These are phyloP conservation scores for Aureobasidium vineae DNA, from an alignment of 2,329 filamentous ascomycete genomes.

Conservation along the genomic window DNA sequence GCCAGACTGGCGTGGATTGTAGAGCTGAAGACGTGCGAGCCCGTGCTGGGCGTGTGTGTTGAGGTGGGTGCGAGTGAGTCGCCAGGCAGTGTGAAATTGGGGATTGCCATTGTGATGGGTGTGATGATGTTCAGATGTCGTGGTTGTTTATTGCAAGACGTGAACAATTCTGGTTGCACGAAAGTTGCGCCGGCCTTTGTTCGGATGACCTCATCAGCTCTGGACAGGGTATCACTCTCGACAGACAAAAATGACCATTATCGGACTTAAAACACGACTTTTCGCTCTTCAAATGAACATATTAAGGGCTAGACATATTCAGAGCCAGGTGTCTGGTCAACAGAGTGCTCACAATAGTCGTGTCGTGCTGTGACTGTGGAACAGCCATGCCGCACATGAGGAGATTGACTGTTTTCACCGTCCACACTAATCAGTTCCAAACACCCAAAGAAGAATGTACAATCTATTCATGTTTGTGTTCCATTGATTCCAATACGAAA, in stretches of 20 bases:
- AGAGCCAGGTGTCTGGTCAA: not conserved
- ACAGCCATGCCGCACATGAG: too few species aligned
- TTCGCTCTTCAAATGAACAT: too few species aligned
- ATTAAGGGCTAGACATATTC: not conserved
- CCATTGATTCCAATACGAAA: constrained; percentile 5
- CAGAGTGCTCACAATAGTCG: too few species aligned
- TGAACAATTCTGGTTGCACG: constrained; percentile 2
- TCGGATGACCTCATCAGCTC: constrained; percentile 9
- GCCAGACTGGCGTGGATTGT: constrained; percentile 80
- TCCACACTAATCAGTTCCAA: not conserved
- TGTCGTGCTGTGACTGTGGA: too few species aligned
- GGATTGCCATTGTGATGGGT: constrained; percentile 14
- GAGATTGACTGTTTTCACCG: not conserved
- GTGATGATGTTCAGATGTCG: not conserved
- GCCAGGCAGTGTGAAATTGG: constrained; percentile 68
- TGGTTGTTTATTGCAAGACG: not conserved
- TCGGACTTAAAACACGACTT: not conserved
- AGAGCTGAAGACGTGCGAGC: constrained; percentile 76
- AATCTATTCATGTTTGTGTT: not conserved
- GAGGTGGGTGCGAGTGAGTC: constrained; percentile 69
- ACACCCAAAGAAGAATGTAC: too few species aligned
- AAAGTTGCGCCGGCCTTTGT: constrained; percentile 21
- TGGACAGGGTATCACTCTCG: not conserved
- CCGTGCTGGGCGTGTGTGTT: constrained; percentile 70
- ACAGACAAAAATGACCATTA: not conserved